A percentile compares a stretch with the other conserved stretches of the same genome.
phyloP scores from a whole-genome alignment of 768 basidiomycete genomes.

The Royoungia palumana region DNA sequence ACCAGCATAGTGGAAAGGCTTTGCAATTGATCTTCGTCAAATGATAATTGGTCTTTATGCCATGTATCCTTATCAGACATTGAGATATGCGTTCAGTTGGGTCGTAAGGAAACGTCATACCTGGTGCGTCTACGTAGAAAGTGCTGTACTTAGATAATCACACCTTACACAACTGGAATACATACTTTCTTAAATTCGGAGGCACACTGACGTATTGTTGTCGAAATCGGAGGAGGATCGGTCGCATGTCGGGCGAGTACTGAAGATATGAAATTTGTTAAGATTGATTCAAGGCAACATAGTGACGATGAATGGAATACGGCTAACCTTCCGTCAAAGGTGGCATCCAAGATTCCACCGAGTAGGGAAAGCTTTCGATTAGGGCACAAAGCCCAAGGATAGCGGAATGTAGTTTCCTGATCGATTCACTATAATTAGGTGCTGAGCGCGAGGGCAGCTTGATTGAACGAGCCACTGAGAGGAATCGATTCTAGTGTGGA shows the following conservation, averaged over 20 bases:
- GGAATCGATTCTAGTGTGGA: slow-evolving; percentile 69
- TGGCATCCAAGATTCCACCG: slow-evolving; percentile 92
- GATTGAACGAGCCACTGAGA: slow-evolving; percentile 55
- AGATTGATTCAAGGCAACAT: neutral
- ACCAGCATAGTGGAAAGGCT: slow-evolving; percentile 85
- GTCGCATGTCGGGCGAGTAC: slow-evolving; percentile 76
- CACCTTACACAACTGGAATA: slow-evolving; percentile 9
- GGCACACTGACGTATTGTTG: slow-evolving; percentile 81
- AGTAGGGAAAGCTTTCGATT: slow-evolving; percentile 93
- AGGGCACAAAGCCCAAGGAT: slow-evolving; percentile 93
- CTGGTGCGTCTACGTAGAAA: slow-evolving; percentile 53
- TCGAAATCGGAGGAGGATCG: slow-evolving; percentile 87
- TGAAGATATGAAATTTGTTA: slow-evolving; percentile 26
- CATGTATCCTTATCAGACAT: slow-evolving; percentile 67
- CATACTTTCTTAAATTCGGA: slow-evolving; percentile 81
- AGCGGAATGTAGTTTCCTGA: slow-evolving; percentile 80
- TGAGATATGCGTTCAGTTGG: slow-evolving; percentile 2
- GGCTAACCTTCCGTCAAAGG: slow-evolving; percentile 67
- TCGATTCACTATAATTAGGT: slow-evolving; percentile 64
- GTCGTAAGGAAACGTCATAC: slow-evolving; percentile 30
- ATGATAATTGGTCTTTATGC: slow-evolving; percentile 84
- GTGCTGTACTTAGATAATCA: slow-evolving; percentile 1
- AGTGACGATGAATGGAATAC: neutral
- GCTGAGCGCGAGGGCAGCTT: slow-evolving; percentile 68
- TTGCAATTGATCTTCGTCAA: slow-evolving; percentile 88